Conservation (phyloP, 169 alveolate species). For the Plasmodium fragile region DNA sequence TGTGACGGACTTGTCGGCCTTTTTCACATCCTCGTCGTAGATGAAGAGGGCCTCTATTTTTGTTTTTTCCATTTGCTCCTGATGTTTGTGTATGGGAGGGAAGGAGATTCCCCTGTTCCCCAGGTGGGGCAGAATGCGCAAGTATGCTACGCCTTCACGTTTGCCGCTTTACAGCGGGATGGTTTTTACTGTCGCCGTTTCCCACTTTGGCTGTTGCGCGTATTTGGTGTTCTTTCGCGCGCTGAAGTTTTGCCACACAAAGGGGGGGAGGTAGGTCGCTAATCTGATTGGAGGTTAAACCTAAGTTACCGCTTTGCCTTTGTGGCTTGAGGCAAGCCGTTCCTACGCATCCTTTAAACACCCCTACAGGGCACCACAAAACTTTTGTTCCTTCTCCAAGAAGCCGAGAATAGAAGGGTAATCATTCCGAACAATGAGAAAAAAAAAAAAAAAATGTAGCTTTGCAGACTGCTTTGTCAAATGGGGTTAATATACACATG, state of each 20-base stretch:
- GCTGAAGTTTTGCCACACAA: not conserved
- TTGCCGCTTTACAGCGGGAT: not conserved
- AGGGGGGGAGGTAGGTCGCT: not conserved
- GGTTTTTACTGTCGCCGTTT: not conserved
- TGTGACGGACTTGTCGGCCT: slow-evolving; percentile 33
- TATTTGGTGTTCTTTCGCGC: not conserved
- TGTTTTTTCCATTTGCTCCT: slow-evolving; percentile 33
- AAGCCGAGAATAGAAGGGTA: not conserved
- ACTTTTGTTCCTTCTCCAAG: not conserved
- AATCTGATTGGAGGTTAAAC: not conserved
- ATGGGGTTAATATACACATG: not conserved
- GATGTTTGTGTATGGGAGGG: not conserved
- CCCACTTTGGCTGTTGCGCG: not conserved
- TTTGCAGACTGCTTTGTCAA: not conserved
- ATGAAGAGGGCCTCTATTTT: slow-evolving; percentile 53
- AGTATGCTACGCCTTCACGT: not conserved
- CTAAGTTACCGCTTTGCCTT: not conserved
- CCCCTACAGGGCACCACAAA: not conserved
- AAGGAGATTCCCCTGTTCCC: not conserved
- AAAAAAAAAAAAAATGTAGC: not conserved
- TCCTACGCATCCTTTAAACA: not conserved
- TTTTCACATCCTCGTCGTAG: slow-evolving; percentile 56
- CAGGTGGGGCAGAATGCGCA: not conserved
- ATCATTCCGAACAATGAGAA: not conserved
- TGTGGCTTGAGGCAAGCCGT: not conserved